These are phyloP conservation scores for Umbelopsis isabellina DNA, from an alignment of 192 early-diverging fungal genomes.

Conservation along the genomic window DNA sequence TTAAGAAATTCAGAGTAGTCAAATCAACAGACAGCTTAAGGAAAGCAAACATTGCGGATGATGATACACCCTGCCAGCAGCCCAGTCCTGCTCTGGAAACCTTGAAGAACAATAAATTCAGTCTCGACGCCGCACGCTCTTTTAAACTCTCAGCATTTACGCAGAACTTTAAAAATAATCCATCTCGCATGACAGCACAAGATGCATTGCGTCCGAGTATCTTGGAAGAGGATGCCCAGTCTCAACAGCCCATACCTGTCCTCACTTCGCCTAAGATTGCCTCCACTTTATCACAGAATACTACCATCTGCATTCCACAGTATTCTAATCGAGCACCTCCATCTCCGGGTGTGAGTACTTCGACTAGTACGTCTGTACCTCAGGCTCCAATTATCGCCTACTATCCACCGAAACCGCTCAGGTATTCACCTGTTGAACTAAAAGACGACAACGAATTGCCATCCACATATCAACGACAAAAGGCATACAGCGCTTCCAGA, in stretches of 20 bases:
- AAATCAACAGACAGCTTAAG: constrained; percentile 1
- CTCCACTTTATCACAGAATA: neutral
- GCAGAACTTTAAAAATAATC: neutral
- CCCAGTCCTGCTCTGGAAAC: neutral
- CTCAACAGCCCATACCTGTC: neutral
- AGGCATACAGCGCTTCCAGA: neutral
- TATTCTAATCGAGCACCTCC: neutral
- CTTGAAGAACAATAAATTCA: neutral
- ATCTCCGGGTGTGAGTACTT: neutral
- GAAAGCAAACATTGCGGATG: neutral
- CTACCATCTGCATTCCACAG: neutral
- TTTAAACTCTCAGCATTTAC: neutral
- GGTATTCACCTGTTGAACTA: constrained; percentile 30
- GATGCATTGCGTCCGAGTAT: neutral
- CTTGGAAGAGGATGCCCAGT: neutral
- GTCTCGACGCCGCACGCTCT: constrained; percentile 1
- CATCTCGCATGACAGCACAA: neutral
- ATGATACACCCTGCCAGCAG: neutral
- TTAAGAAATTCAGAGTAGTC: constrained; percentile 1
- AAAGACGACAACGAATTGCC: neutral
- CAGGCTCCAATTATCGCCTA: neutral
- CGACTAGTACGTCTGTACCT: neutral
- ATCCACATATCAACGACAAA: constrained; percentile 5
- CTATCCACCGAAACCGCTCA: constrained; percentile 35
- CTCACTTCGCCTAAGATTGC: neutral